Evolutionary conservation across 1,139 yeast genomes (phyloP).

Genomic region (Geotrichum aggregatum): DNA sequence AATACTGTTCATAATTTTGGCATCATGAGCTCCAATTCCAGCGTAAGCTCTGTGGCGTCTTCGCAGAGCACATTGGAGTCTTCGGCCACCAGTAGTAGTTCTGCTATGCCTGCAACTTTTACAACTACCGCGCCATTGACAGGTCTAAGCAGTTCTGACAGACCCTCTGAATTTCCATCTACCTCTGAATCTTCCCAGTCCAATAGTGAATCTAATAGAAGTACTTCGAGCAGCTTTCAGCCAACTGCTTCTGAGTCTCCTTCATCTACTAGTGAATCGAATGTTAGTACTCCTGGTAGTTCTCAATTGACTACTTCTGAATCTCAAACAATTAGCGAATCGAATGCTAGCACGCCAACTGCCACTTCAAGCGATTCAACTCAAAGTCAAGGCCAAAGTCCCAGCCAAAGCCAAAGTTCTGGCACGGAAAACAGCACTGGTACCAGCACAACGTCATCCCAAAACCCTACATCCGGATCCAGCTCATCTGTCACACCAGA

Average conservation of each 20-base stretch:
- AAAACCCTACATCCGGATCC: no score
- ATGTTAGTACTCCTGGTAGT: no score
- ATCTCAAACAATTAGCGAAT: no score
- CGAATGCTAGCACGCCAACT: no score
- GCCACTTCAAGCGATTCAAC: no score
- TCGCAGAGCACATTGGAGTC: neutral
- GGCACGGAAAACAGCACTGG: no score
- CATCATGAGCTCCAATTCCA: neutral
- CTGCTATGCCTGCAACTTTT: conserved; percentile 2
- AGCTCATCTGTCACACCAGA: no score
- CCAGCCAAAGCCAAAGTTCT: no score
- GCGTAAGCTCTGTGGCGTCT: neutral
- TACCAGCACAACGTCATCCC: no score
- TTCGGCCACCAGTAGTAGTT: neutral
- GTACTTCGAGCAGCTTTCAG: neutral
- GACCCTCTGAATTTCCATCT: neutral
- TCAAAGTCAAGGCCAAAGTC: no score
- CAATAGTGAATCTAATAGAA: neutral
- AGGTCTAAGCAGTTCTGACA: neutral
- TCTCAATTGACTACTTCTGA: no score
- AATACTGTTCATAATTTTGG: neutral
- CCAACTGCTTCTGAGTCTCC: neutral
- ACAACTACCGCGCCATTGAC: conserved; percentile 4
- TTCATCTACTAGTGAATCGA: no score
- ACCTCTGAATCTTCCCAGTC: neutral